A percentile compares a stretch with the other conserved stretches of the same genome.
These are phyloP conservation scores for Rugosomyces carneus DNA, from an alignment of 1,284 basidiomycete species.

Conservation along the genomic window DNA sequence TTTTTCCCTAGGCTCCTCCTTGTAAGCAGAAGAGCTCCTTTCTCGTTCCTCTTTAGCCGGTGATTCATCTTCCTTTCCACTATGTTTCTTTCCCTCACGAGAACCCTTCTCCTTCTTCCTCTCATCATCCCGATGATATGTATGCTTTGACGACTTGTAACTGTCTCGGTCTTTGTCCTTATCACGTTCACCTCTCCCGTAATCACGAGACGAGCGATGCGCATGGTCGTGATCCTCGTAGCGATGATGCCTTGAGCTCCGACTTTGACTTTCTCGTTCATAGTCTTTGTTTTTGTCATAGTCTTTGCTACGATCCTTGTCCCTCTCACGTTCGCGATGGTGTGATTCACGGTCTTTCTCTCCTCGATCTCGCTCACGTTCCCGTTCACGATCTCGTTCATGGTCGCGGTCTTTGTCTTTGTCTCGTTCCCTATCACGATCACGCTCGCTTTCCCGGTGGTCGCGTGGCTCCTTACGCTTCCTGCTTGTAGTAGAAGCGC, in stretches of 20 bases:
- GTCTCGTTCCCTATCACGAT: slow-evolving; percentile 31
- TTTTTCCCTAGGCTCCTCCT: slow-evolving; percentile 42
- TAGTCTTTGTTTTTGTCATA: slow-evolving; percentile 21
- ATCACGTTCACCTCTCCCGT: slow-evolving; percentile 37
- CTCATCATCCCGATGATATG: slow-evolving; percentile 41
- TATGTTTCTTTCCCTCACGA: slow-evolving; percentile 24
- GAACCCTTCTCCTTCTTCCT: slow-evolving; percentile 40
- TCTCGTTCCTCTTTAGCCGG: slow-evolving; percentile 39
- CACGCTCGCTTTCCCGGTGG: slow-evolving; percentile 40
- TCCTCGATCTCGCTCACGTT: slow-evolving; percentile 22
- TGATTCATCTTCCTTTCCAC: slow-evolving; percentile 21
- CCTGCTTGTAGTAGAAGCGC: slow-evolving; percentile 68
- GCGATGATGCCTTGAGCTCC: slow-evolving; percentile 35
- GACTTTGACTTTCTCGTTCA: slow-evolving; percentile 23
- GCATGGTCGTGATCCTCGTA: slow-evolving; percentile 34
- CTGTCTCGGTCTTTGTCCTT: slow-evolving; percentile 42
- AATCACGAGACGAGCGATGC: slow-evolving; percentile 29
- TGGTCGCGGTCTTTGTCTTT: slow-evolving; percentile 22
- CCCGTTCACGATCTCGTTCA: slow-evolving; percentile 22
- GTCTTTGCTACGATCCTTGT: slow-evolving; percentile 23
- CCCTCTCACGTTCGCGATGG: slow-evolving; percentile 23
- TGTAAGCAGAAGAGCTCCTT: slow-evolving; percentile 42
- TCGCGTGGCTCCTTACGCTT: slow-evolving; percentile 70
- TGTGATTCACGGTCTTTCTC: slow-evolving; percentile 30
- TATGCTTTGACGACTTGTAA: slow-evolving; percentile 23